Conservation (phyloP, 352 stramenopile species). For the Globisporangium cylindrosporum region DNA sequence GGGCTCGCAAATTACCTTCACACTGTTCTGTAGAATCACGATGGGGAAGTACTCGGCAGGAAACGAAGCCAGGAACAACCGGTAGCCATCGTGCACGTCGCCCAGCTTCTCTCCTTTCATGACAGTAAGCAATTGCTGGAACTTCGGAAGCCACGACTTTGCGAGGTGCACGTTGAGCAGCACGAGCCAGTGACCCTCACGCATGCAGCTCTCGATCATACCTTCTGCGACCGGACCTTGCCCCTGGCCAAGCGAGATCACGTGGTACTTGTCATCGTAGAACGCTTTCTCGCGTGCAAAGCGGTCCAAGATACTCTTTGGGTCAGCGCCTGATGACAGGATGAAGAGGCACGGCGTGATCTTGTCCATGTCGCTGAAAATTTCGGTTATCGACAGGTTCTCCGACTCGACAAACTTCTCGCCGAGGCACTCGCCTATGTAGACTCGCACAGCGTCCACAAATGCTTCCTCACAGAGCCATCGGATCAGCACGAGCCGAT, state of each 20-base stretch:
- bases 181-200: conserved; percentile 58
- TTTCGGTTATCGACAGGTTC: conserved; percentile 34
- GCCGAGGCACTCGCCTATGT: conserved; percentile 42
- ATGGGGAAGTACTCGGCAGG: conserved; percentile 70
- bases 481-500: conserved; percentile 55
- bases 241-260: conserved; percentile 75
- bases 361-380: conserved; percentile 58
- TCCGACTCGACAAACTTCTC: conserved; percentile 16
- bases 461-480: conserved; percentile 59
- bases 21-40: conserved; percentile 63
- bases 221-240: conserved; percentile 67
- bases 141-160: conserved; percentile 68
- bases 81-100: conserved; percentile 54
- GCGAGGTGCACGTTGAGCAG: conserved; percentile 78
- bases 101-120: conserved; percentile 31
- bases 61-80: conserved; percentile 69
- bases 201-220: conserved; percentile 47
- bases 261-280: conserved; percentile 38
- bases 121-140: conserved; percentile 44
- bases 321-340: conserved; percentile 69
- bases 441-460: conserved; percentile 29
- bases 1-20: conserved; percentile 81
- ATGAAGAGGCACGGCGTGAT: conserved; percentile 74
- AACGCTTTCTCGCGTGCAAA: conserved; percentile 45
- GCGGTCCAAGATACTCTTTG: conserved; percentile 38